Evolutionary conservation across 1,139 yeast species (phyloP), one percentile per base, ranked within the genome.

Genomic region (Suhomyces yuchorum): DNA sequence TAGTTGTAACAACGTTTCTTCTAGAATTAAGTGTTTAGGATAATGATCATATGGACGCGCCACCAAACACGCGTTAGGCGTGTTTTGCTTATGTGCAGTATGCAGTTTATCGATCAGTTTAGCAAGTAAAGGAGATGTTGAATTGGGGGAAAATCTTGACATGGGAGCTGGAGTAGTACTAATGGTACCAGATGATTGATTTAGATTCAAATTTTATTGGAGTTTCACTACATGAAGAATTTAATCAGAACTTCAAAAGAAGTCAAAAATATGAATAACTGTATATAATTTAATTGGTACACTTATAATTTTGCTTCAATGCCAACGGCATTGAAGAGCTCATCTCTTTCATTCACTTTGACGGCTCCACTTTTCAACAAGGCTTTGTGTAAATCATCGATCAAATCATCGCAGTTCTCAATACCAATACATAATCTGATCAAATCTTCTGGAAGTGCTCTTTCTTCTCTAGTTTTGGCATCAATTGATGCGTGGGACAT

Each of bases 401-500:
- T 85, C 62, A 85, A 71, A 54, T 81, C 86, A 55, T 80, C 82
- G 34, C 77, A 68, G 60, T 82, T 81, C 62, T 87, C 96, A 52
- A 87, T 91, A 49, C 97, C 97, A 46, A 91, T 85, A 65, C 97
- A 91, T 50, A 91, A 77, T 58, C 97, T 78, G 59, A 91, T 84
- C 61, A 91, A 75, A 65, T 92, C 97, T 67, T 91, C 97, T 2
- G 97, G 97, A 70, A 91, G 84, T 36, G 85, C 90, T 62, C 97
- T 80, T 66, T 87, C 96, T 51, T 85, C 84, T 65, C 97, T 80
- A 8, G 91, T 85, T 60, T 87, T 83, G 34, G 91, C 86, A 61
- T 90, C 97, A 55, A 92, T 91, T 5, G 96, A 85, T n/a, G 97
- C 97, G 63, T 91, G 97, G 2, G 96, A 88, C 97, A 91, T 91